These are phyloP conservation scores for Harringtonia lauricola DNA, from an alignment of 2,329 filamentous ascomycete genomes.

Conservation along the genomic window DNA sequence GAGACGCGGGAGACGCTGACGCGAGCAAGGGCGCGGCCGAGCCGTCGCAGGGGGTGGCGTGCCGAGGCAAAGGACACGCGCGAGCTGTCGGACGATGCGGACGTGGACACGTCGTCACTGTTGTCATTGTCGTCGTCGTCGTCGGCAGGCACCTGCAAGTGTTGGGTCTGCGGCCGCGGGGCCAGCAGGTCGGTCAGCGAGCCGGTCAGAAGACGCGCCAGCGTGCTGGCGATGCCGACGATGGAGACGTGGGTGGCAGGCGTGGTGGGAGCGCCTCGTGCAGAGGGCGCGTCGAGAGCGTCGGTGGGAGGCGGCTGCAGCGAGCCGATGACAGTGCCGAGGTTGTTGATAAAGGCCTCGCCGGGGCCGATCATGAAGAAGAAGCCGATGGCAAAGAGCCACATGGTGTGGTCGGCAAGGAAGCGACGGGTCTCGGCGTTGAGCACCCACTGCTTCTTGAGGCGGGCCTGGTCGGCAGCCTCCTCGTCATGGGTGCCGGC, in stretches of 20 bases:
- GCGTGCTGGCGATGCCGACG: slow-evolving; percentile 78
- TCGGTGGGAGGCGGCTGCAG: slow-evolving; percentile 52
- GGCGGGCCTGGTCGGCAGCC: slow-evolving; percentile 20
- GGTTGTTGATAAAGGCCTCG: slow-evolving; percentile 97
- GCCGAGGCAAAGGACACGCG: background rate
- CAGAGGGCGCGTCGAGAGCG: background rate
- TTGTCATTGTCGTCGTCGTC: slow-evolving; percentile 1
- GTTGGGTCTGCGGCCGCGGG: slow-evolving; percentile 49
- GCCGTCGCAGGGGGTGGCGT: background rate
- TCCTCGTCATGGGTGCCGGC: too few relatives aligned
- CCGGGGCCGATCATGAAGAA: slow-evolving; percentile 88
- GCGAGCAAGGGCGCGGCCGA: slow-evolving; percentile 12
- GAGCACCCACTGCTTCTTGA: slow-evolving; percentile 81
- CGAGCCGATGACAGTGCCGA: slow-evolving; percentile 87
- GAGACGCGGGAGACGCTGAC: slow-evolving; percentile 64
- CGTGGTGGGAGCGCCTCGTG: slow-evolving; percentile 35
- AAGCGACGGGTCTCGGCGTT: slow-evolving; percentile 86
- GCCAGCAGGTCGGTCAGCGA: slow-evolving; percentile 82
- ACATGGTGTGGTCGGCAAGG: slow-evolving; percentile 85
- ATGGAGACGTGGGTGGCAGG: slow-evolving; percentile 87
- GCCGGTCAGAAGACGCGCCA: slow-evolving; percentile 83
- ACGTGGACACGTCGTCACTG: slow-evolving; percentile 4
- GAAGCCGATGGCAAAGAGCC: slow-evolving; percentile 83
- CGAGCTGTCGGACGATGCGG: background rate
- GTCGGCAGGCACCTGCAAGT: slow-evolving; percentile 31